Conservation (phyloP, 2,329 filamentous ascomycete genomes). For the Colletotrichum truncatum region DNA sequence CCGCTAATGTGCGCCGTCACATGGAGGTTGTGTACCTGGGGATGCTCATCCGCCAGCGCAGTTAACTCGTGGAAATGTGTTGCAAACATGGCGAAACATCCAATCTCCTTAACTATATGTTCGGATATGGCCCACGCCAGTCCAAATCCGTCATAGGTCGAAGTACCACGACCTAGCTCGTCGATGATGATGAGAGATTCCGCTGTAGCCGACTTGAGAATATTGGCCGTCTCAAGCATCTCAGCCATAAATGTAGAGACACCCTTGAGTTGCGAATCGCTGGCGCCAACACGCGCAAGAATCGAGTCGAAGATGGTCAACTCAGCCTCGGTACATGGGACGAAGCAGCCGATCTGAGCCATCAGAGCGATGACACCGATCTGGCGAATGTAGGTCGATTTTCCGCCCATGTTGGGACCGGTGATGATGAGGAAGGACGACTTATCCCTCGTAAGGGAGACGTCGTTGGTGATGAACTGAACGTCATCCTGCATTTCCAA, state of each 20-base stretch:
- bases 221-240: slow-evolving; percentile 99
- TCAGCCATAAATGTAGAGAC: slow-evolving; percentile 99
- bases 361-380: slow-evolving; percentile 97
- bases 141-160: slow-evolving; percentile 97
- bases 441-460: slow-evolving; percentile 78
- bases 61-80: slow-evolving; percentile 99
- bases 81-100: slow-evolving; percentile 93
- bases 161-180: slow-evolving; percentile 94
- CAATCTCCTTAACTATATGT: slow-evolving; percentile 95
- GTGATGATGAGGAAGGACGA: slow-evolving; percentile 97
- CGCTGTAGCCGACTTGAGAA: slow-evolving; percentile 93
- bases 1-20: slow-evolving; percentile 91
- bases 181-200: slow-evolving; percentile 99
- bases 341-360: slow-evolving; percentile 97
- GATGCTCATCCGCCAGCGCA: slow-evolving; percentile 84
- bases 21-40: slow-evolving; percentile 91
- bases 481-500: slow-evolving; percentile 99
- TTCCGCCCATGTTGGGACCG: slow-evolving; percentile 98
- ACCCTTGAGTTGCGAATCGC: slow-evolving; percentile 95
- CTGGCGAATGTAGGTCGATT: slow-evolving; percentile 97
- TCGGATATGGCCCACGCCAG: slow-evolving; percentile 99
- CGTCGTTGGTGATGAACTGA: slow-evolving; percentile 98
- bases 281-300: slow-evolving; percentile 92
- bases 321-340: slow-evolving; percentile 90
- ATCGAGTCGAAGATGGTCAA: slow-evolving; percentile 97